Conservation (phyloP, 371 early-diverging fungal genomes). For the Circinella minor region DNA sequence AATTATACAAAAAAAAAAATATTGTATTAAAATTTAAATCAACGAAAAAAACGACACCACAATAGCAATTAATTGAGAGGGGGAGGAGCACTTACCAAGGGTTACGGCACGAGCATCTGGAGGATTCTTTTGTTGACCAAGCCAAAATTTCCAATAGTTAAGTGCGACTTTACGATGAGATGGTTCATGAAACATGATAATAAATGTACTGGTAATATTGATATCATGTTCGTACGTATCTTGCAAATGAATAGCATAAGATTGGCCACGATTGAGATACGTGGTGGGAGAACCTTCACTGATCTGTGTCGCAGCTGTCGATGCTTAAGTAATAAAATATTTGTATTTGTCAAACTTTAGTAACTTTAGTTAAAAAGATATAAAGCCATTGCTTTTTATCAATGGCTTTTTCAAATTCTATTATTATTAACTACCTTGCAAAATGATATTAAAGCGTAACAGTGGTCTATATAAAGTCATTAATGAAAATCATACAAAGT, state of each 20-base stretch:
- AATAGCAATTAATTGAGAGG: too few species aligned
- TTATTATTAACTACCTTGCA: constrained; percentile 5
- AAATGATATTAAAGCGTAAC: constrained; percentile 9
- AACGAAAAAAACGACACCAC: neutral
- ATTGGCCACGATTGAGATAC: constrained; percentile 72
- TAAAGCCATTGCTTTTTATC: too few species aligned
- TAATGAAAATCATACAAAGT: too few species aligned
- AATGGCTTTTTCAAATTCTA: too few species aligned
- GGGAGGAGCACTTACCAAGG: constrained; percentile 42
- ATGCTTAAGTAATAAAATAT: constrained; percentile 23
- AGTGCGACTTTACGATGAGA: constrained; percentile 70
- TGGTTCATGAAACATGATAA: constrained; percentile 77
- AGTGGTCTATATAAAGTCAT: neutral
- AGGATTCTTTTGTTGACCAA: constrained; percentile 74
- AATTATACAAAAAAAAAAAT: too few species aligned
- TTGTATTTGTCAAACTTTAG: neutral
- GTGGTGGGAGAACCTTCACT: constrained; percentile 56
- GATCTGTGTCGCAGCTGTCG: constrained; percentile 41
- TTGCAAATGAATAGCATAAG: constrained; percentile 52
- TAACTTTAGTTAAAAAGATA: too few species aligned
- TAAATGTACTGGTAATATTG: constrained; percentile 62
- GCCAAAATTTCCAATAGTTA: constrained; percentile 82
- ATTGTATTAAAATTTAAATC: neutral
- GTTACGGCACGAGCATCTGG: constrained; percentile 70
- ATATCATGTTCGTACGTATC: constrained; percentile 47